These are phyloP conservation scores for Coemansia reversa DNA, from an alignment of 192 early-diverging fungal species.

Conservation along the genomic window DNA sequence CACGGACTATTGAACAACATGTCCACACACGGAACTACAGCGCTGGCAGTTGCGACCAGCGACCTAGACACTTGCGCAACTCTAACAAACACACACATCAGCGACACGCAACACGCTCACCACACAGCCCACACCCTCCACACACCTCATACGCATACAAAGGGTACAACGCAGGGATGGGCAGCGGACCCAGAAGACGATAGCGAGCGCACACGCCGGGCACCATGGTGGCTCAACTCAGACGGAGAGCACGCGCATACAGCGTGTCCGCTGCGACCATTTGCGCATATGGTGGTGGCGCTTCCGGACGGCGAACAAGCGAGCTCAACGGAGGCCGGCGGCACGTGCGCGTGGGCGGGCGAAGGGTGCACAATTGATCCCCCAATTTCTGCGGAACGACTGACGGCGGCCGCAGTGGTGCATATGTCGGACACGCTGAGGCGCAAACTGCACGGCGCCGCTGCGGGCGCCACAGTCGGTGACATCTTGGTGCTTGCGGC, in stretches of 20 bases:
- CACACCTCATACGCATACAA: background rate
- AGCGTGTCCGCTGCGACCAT: constrained; percentile 49
- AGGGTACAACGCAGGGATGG: constrained; percentile 2
- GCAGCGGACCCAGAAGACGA: background rate
- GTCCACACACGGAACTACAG: too few species aligned
- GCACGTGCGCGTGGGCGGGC: constrained; percentile 1
- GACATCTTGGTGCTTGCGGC: constrained; percentile 26
- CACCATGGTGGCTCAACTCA: constrained; percentile 49
- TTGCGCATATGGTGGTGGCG: constrained; percentile 53
- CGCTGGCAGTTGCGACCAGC: too few species aligned
- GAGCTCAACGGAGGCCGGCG: constrained; percentile 3
- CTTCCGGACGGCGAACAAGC: constrained; percentile 3
- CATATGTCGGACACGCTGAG: constrained; percentile 46
- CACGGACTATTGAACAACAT: too few species aligned
- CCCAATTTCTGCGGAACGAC: constrained; percentile 16
- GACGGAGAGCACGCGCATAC: constrained; percentile 51
- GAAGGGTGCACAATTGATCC: constrained; percentile 17
- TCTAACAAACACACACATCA: too few species aligned
- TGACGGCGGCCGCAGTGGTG: constrained; percentile 29
- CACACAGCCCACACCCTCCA: background rate
- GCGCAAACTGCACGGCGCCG: constrained; percentile 41
- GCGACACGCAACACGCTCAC: background rate
- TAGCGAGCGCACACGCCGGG: background rate
- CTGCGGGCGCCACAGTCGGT: constrained; percentile 23
- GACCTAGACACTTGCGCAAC: too few species aligned